These are phyloP conservation scores for Epichloe hybrida DNA, from an alignment of 2,329 filamentous ascomycete species.

Conservation along the genomic window DNA sequence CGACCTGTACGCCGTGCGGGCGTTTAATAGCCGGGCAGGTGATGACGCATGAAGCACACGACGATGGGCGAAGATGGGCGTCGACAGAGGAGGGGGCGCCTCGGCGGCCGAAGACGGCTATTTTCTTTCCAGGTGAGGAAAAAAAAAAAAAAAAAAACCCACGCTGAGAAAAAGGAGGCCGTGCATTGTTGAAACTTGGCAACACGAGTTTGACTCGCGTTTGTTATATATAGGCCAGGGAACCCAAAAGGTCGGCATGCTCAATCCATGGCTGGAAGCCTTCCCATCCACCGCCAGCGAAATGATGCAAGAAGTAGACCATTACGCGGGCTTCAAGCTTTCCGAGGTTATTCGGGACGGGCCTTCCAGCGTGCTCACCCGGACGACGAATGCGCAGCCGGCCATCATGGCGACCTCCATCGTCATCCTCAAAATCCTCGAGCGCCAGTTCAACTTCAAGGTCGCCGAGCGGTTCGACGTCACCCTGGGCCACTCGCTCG, in stretches of 20 bases:
- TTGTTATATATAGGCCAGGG: slow-evolving; percentile 52
- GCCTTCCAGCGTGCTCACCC: slow-evolving; percentile 62
- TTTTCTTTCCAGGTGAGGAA: slow-evolving; percentile 43
- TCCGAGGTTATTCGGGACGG: slow-evolving; percentile 68
- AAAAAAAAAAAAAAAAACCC: no score
- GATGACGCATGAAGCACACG: slow-evolving; percentile 4
- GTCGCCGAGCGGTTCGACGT: slow-evolving; percentile 61
- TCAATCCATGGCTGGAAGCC: slow-evolving; percentile 69
- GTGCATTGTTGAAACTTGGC: background rate
- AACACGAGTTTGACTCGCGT: background rate
- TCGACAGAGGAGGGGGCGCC: slow-evolving; percentile 13
- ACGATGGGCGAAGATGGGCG: background rate
- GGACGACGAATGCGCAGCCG: slow-evolving; percentile 79
- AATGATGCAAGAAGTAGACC: slow-evolving; percentile 79
- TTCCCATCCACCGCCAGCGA: slow-evolving; percentile 66
- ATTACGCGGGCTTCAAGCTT: slow-evolving; percentile 58
- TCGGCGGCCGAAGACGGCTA: slow-evolving; percentile 35
- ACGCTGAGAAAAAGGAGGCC: background rate
- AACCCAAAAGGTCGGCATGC: slow-evolving; percentile 81
- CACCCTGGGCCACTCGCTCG: slow-evolving; percentile 78
- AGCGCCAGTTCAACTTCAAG: slow-evolving; percentile 71
- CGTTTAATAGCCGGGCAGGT: background rate
- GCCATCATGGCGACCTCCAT: slow-evolving; percentile 94
- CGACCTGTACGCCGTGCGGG: background rate
- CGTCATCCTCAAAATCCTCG: slow-evolving; percentile 75